Conservation (phyloP, 495 filamentous ascomycete species). For the Staphylotrichum tortipilum region DNA sequence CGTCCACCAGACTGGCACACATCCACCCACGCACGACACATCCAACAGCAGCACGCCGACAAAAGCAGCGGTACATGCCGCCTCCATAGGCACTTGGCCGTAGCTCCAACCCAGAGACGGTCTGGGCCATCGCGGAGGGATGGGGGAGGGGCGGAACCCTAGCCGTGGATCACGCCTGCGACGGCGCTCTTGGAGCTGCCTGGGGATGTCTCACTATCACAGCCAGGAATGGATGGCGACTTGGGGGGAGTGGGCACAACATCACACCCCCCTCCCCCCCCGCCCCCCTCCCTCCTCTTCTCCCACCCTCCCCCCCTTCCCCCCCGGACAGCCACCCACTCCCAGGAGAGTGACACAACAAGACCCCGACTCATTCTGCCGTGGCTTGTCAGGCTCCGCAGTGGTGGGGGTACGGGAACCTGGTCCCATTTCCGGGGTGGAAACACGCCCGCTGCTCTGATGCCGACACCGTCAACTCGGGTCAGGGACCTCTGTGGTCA, state of each 20-base stretch:
- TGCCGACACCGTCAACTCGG: background rate
- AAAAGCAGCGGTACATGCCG: background rate
- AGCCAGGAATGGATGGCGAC: background rate
- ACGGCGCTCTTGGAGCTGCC: no score
- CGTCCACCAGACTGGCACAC: background rate
- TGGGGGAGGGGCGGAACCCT: no score
- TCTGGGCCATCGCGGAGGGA: background rate
- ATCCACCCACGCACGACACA: no score
- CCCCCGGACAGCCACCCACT: background rate
- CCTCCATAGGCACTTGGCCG: no score
- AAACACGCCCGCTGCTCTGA: background rate
- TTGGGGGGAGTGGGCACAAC: background rate
- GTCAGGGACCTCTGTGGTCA: slow-evolving; percentile 5
- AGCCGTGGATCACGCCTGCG: no score
- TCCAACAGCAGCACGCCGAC: background rate
- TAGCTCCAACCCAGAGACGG: no score
- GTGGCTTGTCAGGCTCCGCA: slow-evolving; percentile 4
- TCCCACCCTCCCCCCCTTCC: background rate
- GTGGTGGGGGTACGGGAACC: background rate
- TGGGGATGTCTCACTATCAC: slow-evolving; percentile 1
- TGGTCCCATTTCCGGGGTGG: background rate
- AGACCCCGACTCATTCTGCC: background rate
- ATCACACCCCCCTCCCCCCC: background rate
- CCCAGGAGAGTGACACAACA: background rate
- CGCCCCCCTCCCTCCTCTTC: background rate